Percentiles rank a stretch among this genome's conserved stretches.
Conservation (phyloP, 768 basidiomycete genomes). For the Pleurotus giganteus region DNA sequence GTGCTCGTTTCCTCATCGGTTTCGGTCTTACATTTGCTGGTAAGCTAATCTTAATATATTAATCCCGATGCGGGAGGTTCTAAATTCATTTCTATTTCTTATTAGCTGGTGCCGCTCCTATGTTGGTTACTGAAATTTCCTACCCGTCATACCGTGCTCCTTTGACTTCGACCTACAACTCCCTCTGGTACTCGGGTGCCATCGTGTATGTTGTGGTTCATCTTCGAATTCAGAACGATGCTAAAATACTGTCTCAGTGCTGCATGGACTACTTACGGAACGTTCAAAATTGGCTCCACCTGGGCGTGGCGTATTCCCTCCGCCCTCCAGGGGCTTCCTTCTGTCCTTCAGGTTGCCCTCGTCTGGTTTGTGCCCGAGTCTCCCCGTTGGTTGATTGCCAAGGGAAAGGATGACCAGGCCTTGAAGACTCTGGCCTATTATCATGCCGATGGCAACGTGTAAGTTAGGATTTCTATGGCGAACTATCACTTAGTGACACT, state of each 20-base stretch:
- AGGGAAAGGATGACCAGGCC: conserved; percentile 71
- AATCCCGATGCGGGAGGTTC: background rate
- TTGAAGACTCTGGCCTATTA: conserved; percentile 74
- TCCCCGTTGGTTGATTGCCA: conserved; percentile 79
- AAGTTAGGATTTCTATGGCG: conserved; percentile 13
- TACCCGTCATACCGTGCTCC: conserved; percentile 82
- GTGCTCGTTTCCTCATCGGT: conserved; percentile 75
- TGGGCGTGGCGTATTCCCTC: conserved; percentile 89
- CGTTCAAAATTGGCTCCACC: conserved; percentile 61
- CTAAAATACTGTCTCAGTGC: conserved; percentile 36
- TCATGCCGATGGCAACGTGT: conserved; percentile 75
- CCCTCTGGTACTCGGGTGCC: conserved; percentile 83
- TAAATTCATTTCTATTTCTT: conserved; percentile 12
- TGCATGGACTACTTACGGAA: conserved; percentile 85
- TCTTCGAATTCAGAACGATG: conserved; percentile 4
- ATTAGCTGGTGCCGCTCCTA: conserved; percentile 69
- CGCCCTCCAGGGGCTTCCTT: conserved; percentile 66
- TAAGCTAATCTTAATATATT: conserved; percentile 20
- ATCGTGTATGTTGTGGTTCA: conserved; percentile 51
- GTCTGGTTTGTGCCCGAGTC: conserved; percentile 78
- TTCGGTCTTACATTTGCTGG: conserved; percentile 75
- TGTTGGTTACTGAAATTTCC: conserved; percentile 83
- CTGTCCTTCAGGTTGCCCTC: conserved; percentile 61
- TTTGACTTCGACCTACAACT: conserved; percentile 77
- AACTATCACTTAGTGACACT: background rate